Evolutionary conservation across 345 rosid species (phyloP), one percentile per base, ranked within the genome.

Genomic region (Alliaria petiolata): DNA sequence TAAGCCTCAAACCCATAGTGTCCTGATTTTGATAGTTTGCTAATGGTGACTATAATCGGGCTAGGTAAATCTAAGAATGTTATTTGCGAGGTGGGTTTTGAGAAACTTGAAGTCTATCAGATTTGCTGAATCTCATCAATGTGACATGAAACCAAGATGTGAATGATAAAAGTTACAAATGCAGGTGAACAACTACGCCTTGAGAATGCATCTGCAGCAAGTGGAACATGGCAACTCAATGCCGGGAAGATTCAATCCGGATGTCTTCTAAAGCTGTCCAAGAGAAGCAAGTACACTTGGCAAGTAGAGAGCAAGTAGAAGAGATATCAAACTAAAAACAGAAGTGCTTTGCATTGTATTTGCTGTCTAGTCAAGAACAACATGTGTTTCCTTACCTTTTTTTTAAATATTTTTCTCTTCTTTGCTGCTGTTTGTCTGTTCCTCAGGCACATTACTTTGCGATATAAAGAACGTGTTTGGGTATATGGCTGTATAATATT

Each of bases 171-270:
- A 13, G 51, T 42, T 71, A 3, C 0, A 34, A 38, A 35, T 63
- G 36, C 90, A 90, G 97, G 80, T 87, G 76, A 85, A 83, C 77
- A 91, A 93, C 82, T 90, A 90, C 46, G 87, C 96, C 12, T 77
- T 93, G 81, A 77, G 72, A 28, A 84, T 93, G 90, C 97, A 83
- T 33, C 69, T 93, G 72, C 83, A 79, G 73, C 92, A 89, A 83
- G 89, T 86, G 8, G 85, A 85, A 66, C 89, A 86, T 54, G 82
- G 83, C 71, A 87, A 78, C 82, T 77, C 96, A 2, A 80, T 87
- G 57, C 85, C 88, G 1, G 88, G 84, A 61, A 87, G 80, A 40
- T 87, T 81, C 79, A 85, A 88, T 71, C 96, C 93, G 0, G 96
- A 91, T 77, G 85, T 91, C 69, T 91, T 86, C 78, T 91, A 81